phyloP scores from a whole-genome alignment of 768 basidiomycete species.

The Hygrophoropsis aurantiaca region DNA sequence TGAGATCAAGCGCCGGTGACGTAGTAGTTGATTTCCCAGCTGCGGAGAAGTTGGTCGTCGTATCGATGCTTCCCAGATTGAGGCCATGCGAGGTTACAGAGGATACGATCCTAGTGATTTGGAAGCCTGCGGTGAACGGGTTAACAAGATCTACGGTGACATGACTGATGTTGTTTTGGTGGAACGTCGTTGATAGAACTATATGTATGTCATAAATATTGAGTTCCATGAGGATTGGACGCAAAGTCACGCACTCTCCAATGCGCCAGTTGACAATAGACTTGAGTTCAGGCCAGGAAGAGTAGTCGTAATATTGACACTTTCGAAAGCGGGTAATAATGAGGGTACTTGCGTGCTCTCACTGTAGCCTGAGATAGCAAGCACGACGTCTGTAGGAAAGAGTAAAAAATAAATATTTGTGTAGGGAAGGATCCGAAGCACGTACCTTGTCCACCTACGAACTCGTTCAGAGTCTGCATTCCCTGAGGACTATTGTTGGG shows the following conservation, averaged over 20 bases:
- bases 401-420: not conserved
- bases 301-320: slow-evolving; percentile 51
- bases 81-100: slow-evolving; percentile 65
- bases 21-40: slow-evolving; percentile 52
- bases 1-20: slow-evolving; percentile 57
- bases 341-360: slow-evolving; percentile 62
- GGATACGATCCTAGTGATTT: slow-evolving; percentile 58
- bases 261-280: slow-evolving; percentile 54
- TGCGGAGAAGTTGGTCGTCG: slow-evolving; percentile 48
- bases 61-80: slow-evolving; percentile 58
- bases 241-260: slow-evolving; percentile 42
- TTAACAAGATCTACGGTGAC: slow-evolving; percentile 63
- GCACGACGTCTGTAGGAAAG: slow-evolving; percentile 45
- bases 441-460: slow-evolving; percentile 59
- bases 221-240: not conserved
- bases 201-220: not conserved
- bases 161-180: slow-evolving; percentile 60
- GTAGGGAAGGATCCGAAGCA: not conserved
- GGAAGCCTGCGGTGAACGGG: slow-evolving; percentile 62
- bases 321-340: slow-evolving; percentile 58
- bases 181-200: slow-evolving; percentile 68
- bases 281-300: slow-evolving; percentile 62
- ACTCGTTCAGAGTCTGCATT: slow-evolving; percentile 62
- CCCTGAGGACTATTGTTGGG: slow-evolving; percentile 63
- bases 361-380: slow-evolving; percentile 57